Evolutionary conservation across 2,329 filamentous ascomycete species (phyloP).

Genomic region (Didymella lethalis): DNA sequence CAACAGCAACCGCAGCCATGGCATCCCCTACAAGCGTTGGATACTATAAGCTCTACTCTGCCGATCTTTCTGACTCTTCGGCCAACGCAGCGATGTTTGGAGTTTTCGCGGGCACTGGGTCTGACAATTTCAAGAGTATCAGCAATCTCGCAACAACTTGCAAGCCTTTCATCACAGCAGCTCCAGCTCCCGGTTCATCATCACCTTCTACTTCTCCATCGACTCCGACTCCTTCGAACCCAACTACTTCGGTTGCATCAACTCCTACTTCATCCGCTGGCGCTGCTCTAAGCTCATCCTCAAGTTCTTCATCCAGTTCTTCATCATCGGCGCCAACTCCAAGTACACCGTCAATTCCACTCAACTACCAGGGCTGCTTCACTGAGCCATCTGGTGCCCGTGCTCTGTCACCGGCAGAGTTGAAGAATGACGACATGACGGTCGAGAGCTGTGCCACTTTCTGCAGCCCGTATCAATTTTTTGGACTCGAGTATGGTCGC

Average conservation of each 20-base stretch:
- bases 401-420: slow-evolving; percentile 25
- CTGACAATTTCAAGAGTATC: slow-evolving; percentile 32
- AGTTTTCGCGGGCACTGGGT: slow-evolving; percentile 29
- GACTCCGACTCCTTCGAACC: neutral
- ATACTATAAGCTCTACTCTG: slow-evolving; percentile 38
- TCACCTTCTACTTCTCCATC: neutral
- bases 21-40: slow-evolving; percentile 35
- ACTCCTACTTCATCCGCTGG: neutral
- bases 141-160: slow-evolving; percentile 28
- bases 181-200: slow-evolving; percentile 3
- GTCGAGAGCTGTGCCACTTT: slow-evolving; percentile 32
- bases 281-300: neutral
- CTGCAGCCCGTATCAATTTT: slow-evolving; percentile 33
- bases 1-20: slow-evolving; percentile 36
- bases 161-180: slow-evolving; percentile 20
- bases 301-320: neutral
- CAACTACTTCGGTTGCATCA: neutral
- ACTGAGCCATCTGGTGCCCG: slow-evolving; percentile 25
- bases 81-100: slow-evolving; percentile 30
- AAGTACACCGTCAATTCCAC: slow-evolving; percentile 8
- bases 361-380: slow-evolving; percentile 36
- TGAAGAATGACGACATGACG: slow-evolving; percentile 28
- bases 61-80: slow-evolving; percentile 26
- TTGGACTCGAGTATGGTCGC: slow-evolving; percentile 34
- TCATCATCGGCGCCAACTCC: slow-evolving; percentile 11